These are phyloP conservation scores for Volvox africanus DNA, from an alignment of 139 green algal genomes.

Conservation along the genomic window DNA sequence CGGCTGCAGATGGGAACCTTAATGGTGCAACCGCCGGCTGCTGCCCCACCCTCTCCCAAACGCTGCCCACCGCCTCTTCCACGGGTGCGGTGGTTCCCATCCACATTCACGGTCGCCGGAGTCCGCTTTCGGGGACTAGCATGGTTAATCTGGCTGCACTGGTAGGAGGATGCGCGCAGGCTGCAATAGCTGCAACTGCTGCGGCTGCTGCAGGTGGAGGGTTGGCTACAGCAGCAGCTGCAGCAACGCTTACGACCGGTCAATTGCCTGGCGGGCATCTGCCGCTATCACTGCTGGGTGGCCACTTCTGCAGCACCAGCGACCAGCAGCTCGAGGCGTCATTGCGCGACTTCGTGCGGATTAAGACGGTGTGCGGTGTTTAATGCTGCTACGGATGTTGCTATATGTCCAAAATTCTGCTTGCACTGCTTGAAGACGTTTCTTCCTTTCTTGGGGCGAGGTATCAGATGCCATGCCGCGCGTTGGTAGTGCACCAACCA, in stretches of 20 bases:
- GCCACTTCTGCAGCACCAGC: conserved; percentile 1
- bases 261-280: not conserved
- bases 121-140: not conserved
- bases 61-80: not conserved
- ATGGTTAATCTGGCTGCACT: not conserved
- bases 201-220: not conserved
- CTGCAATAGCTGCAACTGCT: not conserved
- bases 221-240: not conserved
- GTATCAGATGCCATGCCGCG: too few relatives aligned
- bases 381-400: too few relatives aligned
- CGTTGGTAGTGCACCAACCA: too few relatives aligned
- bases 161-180: not conserved
- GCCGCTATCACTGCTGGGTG: not conserved
- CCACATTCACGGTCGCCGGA: conserved; percentile 42
- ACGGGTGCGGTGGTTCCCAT: conserved; percentile 6
- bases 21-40: too few relatives aligned
- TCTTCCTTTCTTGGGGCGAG: too few relatives aligned
- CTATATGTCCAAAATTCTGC: too few relatives aligned
- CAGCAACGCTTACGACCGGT: too few relatives aligned
- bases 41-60: not conserved
- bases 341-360: conserved; percentile 88
- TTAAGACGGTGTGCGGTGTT: conserved; percentile 58
- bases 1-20: too few relatives aligned
- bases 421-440: too few relatives aligned
- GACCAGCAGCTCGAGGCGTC: conserved; percentile 82